A percentile compares a stretch with the other conserved stretches of the same genome.
Conservation (phyloP, 805 yeast species). For the Saccharomycopsis fodiens region DNA sequence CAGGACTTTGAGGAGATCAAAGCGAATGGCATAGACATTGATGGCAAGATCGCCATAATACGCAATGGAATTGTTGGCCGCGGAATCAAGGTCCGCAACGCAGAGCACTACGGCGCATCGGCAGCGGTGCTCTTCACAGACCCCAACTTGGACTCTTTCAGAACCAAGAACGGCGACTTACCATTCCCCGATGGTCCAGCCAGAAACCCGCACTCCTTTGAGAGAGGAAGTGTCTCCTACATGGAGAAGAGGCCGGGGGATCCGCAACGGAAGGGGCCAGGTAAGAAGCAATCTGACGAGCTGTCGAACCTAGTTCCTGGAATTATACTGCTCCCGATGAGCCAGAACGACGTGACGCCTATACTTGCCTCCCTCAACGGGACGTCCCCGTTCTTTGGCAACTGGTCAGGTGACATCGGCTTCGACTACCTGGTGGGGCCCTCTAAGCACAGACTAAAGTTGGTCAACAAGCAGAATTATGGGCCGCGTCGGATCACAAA, state of each 20-base stretch:
- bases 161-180: slow-evolving; percentile 46
- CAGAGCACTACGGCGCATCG: slow-evolving; percentile 53
- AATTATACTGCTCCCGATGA: slow-evolving; percentile 48
- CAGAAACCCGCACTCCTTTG: slow-evolving; percentile 51
- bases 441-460: slow-evolving; percentile 29
- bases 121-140: slow-evolving; percentile 54
- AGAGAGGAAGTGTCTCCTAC: slow-evolving; percentile 53
- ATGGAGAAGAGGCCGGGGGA: slow-evolving; percentile 63
- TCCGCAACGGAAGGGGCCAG: slow-evolving; percentile 68
- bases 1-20: slow-evolving; percentile 40
- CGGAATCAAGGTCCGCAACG: slow-evolving; percentile 53
- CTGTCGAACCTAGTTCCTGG: slow-evolving; percentile 39
- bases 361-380: slow-evolving; percentile 33
- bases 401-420: slow-evolving; percentile 34
- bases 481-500: slow-evolving; percentile 33
- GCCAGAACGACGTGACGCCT: slow-evolving; percentile 35
- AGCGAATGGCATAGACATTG: slow-evolving; percentile 34
- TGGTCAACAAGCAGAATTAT: slow-evolving; percentile 37
- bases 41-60: slow-evolving; percentile 52
- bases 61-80: slow-evolving; percentile 38
- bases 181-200: slow-evolving; percentile 62
- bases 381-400: slow-evolving; percentile 30
- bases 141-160: slow-evolving; percentile 54
- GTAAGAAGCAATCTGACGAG: slow-evolving; percentile 34
- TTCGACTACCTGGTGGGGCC: slow-evolving; percentile 45